These are phyloP conservation scores for Closterium sp. DNA, from an alignment of 139 green algal species.

Conservation along the genomic window DNA sequence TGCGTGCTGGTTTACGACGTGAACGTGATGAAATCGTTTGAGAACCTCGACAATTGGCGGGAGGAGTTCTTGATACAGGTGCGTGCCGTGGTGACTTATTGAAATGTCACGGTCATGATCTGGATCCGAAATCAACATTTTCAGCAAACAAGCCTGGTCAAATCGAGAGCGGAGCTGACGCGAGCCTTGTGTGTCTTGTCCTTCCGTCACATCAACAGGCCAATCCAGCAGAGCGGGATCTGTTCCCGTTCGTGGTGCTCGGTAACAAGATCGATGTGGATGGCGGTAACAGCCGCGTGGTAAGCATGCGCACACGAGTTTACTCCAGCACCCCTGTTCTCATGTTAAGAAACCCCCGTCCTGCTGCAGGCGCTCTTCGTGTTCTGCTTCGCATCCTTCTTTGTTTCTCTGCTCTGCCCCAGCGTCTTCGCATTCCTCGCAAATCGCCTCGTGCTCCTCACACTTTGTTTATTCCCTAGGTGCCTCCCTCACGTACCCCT, in stretches of 20 bases:
- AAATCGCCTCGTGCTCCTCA: too few species aligned
- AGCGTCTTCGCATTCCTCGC: neutral
- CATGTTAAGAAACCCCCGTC: too few species aligned
- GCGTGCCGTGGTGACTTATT: neutral
- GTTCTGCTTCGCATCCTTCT: too few species aligned
- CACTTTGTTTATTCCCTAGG: too few species aligned
- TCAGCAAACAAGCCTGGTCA: neutral
- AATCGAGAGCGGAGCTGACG: too few species aligned
- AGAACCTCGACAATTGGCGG: constrained; percentile 67
- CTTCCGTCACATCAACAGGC: constrained; percentile 57
- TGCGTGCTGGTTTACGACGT: constrained; percentile 98
- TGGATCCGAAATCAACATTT: neutral
- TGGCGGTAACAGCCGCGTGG: constrained; percentile 70
- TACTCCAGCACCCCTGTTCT: too few species aligned
- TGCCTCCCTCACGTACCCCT: too few species aligned
- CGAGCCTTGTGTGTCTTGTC: constrained; percentile 61
- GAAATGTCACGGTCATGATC: too few species aligned
- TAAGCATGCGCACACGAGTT: constrained; percentile 70
- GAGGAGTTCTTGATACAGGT: constrained; percentile 97
- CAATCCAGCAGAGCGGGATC: constrained; percentile 79
- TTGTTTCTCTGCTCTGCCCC: neutral
- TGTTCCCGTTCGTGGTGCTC: constrained; percentile 97
- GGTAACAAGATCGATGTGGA: constrained; percentile 99
- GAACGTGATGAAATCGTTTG: constrained; percentile 77
- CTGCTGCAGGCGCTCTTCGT: too few species aligned